Conservation (phyloP, 345 rosid species). For the Pugionium dolabratum region DNA sequence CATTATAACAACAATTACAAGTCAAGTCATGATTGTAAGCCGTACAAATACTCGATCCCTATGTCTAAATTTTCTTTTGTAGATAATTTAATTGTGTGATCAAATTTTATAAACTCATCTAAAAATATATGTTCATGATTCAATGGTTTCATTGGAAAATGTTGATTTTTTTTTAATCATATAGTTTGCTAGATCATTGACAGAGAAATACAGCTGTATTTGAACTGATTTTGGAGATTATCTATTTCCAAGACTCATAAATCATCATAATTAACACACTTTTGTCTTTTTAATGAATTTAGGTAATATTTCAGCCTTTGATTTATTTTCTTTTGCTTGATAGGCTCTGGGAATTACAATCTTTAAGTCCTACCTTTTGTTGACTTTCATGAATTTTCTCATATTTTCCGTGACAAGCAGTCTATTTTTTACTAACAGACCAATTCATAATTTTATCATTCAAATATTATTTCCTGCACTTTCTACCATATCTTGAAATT, state of each 20-base stretch:
- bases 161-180: background rate
- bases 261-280: conserved; percentile 30
- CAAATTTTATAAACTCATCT: conserved; percentile 17
- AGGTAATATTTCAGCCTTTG: conserved; percentile 31
- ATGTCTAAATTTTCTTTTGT: background rate
- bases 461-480: too few species aligned
- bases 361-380: conserved; percentile 28
- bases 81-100: background rate
- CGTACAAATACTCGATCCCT: background rate
- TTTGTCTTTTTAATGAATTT: conserved; percentile 29
- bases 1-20: conserved; percentile 15
- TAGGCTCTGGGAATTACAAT: conserved; percentile 33
- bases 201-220: conserved; percentile 5
- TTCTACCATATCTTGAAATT: too few species aligned
- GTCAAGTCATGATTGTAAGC: conserved; percentile 20
- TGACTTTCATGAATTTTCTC: conserved; percentile 20
- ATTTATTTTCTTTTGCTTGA: conserved; percentile 1
- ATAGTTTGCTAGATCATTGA: background rate
- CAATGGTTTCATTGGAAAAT: background rate
- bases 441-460: too few species aligned
- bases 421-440: too few species aligned
- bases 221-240: conserved; percentile 20
- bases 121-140: background rate
- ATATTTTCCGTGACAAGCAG: too few species aligned
- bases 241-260: conserved; percentile 28